These are phyloP conservation scores for Penicillium sp. DNA, from an alignment of 2,329 filamentous ascomycete species.

Conservation along the genomic window DNA sequence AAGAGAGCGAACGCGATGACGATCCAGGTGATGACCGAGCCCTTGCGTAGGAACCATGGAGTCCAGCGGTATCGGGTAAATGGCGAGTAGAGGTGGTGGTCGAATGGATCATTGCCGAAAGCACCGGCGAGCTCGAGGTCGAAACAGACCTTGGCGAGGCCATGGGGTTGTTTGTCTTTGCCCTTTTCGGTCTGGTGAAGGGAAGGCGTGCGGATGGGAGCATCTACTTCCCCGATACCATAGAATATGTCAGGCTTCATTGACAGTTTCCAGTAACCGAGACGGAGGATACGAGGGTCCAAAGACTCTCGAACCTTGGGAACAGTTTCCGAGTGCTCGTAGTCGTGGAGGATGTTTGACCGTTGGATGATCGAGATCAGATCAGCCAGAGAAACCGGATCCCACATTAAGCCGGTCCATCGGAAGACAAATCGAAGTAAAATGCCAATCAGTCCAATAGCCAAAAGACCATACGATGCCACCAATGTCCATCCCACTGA, in stretches of 20 bases:
- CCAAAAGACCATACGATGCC: slow-evolving; percentile 64
- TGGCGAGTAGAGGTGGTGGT: slow-evolving; percentile 49
- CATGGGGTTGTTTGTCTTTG: slow-evolving; percentile 30
- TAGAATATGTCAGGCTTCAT: slow-evolving; percentile 69
- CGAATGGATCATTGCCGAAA: slow-evolving; percentile 43
- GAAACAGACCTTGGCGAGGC: slow-evolving; percentile 30
- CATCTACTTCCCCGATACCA: slow-evolving; percentile 63
- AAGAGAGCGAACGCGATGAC: slow-evolving; percentile 58
- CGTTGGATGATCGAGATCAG: slow-evolving; percentile 70
- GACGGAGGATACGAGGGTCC: slow-evolving; percentile 58
- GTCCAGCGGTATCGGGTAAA: slow-evolving; percentile 61
- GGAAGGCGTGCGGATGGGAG: slow-evolving; percentile 45
- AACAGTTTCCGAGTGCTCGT: slow-evolving; percentile 62
- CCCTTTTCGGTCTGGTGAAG: slow-evolving; percentile 29
- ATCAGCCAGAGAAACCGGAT: slow-evolving; percentile 75
- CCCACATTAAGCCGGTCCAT: slow-evolving; percentile 77
- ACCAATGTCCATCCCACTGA: slow-evolving; percentile 74
- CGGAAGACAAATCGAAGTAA: slow-evolving; percentile 60
- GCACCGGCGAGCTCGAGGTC: slow-evolving; percentile 38
- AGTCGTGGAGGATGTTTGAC: slow-evolving; percentile 71
- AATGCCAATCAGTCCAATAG: slow-evolving; percentile 55
- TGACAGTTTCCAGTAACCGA: slow-evolving; percentile 81
- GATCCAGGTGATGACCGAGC: slow-evolving; percentile 61
- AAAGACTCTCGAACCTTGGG: slow-evolving; percentile 43
- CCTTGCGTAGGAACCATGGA: slow-evolving; percentile 69